These are phyloP conservation scores for Edaphochlamys debaryana DNA, from an alignment of 139 green algal genomes.

Conservation along the genomic window DNA sequence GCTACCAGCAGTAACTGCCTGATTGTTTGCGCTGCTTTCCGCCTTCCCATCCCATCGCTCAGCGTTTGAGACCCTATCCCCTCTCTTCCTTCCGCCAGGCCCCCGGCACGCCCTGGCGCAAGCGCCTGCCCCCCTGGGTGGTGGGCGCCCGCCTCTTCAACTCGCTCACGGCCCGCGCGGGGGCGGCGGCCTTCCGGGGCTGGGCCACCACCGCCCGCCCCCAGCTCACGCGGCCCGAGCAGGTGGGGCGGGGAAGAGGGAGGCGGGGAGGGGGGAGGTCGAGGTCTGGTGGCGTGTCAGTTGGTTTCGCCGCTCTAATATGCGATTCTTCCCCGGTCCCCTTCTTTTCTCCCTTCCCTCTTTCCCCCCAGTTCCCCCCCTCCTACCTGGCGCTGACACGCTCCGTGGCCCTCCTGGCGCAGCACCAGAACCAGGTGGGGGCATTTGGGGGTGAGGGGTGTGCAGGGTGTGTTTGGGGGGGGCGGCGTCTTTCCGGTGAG, in stretches of 20 bases:
- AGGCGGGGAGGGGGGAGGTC: neutral
- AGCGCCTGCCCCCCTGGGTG: slow-evolving; percentile 29
- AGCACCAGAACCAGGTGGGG: too few relatives aligned
- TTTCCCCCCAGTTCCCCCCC: slow-evolving; percentile 46
- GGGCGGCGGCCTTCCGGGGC: slow-evolving; percentile 55
- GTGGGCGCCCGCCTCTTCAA: slow-evolving; percentile 47
- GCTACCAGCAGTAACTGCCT: too few relatives aligned
- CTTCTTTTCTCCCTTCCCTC: neutral
- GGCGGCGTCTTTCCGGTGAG: too few relatives aligned
- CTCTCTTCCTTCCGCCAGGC: neutral
- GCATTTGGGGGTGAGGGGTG: too few relatives aligned
- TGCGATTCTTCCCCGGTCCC: too few relatives aligned
- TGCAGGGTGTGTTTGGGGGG: too few relatives aligned
- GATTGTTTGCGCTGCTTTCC: too few relatives aligned
- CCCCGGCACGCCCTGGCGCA: slow-evolving; percentile 39
- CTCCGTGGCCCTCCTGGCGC: slow-evolving; percentile 3
- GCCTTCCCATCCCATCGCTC: too few relatives aligned
- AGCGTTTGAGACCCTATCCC: neutral
- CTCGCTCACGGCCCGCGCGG: slow-evolving; percentile 59
- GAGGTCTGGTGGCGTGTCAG: neutral
- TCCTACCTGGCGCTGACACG: slow-evolving; percentile 50
- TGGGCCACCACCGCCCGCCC: slow-evolving; percentile 45
- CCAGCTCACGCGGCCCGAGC: neutral
- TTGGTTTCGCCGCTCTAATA: too few relatives aligned
- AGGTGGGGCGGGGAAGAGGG: slow-evolving; percentile 1